phyloP scores from a whole-genome alignment of 345 rosid species.

The Moricandia moricandioides region DNA sequence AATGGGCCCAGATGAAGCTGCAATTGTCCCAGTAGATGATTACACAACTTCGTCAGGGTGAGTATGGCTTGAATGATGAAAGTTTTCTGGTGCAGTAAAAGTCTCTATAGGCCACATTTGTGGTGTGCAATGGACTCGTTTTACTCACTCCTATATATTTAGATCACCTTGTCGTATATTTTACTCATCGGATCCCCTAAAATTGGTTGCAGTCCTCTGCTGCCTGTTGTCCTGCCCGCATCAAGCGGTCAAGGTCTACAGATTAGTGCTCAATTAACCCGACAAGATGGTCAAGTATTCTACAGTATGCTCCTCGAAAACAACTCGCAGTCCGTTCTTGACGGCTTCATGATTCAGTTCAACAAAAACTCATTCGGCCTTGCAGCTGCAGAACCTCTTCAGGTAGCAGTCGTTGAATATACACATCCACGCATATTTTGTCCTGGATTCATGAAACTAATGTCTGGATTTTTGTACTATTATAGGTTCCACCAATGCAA shows the following conservation, averaged over 20 bases:
- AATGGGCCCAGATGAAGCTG: conserved; percentile 62
- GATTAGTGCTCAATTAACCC: conserved; percentile 77
- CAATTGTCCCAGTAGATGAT: conserved; percentile 78
- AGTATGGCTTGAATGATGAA: conserved; percentile 31
- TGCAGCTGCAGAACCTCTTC: conserved; percentile 82
- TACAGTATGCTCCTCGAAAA: conserved; percentile 78
- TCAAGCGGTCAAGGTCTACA: conserved; percentile 67
- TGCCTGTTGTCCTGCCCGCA: conserved; percentile 72
- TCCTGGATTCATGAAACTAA: conserved; percentile 8
- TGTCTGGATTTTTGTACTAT: background rate
- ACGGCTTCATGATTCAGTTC: conserved; percentile 98
- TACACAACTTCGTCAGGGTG: conserved; percentile 64
- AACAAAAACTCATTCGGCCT: conserved; percentile 92
- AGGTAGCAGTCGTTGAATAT: conserved; percentile 47
- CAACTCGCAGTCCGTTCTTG: conserved; percentile 69
- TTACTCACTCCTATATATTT: background rate
- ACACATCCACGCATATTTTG: background rate
- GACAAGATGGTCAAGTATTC: conserved; percentile 76
- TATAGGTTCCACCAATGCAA: conserved; percentile 72
- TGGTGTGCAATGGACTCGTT: background rate
- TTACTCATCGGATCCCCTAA: conserved; percentile 23
- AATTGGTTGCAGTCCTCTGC: conserved; percentile 55
- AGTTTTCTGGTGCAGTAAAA: background rate
- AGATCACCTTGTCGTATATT: background rate
- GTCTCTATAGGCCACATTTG: background rate